Conservation (phyloP, 2,329 filamentous ascomycete species). For the Ophiosphaerella herpotricha region DNA sequence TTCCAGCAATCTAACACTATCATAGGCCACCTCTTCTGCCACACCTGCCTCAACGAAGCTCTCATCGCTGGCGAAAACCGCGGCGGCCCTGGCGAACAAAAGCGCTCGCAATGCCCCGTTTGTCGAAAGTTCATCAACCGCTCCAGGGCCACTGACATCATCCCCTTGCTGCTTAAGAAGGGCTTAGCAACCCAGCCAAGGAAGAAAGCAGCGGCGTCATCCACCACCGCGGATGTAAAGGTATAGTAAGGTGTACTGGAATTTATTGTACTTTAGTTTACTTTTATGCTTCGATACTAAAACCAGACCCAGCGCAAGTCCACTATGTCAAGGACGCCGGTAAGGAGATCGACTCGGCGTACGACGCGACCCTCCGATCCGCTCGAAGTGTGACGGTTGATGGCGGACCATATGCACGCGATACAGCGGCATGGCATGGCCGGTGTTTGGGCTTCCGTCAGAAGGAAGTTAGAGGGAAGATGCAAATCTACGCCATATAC, state of each 20-base stretch:
- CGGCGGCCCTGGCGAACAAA: slow-evolving; percentile 49
- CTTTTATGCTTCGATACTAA: background rate
- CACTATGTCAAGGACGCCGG: no score
- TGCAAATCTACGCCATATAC: no score
- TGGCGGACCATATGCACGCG: background rate
- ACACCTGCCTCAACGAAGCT: slow-evolving; percentile 65
- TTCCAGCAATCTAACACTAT: slow-evolving; percentile 5
- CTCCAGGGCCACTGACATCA: slow-evolving; percentile 47
- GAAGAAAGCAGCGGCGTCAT: slow-evolving; percentile 21
- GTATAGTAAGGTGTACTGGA: slow-evolving; percentile 23
- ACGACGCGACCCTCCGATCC: background rate
- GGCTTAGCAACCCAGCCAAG: slow-evolving; percentile 41
- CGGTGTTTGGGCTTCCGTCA: no score
- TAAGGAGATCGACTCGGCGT: background rate
- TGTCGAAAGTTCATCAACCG: slow-evolving; percentile 52
- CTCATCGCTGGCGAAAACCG: slow-evolving; percentile 61
- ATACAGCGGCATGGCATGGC: no score
- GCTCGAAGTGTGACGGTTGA: background rate
- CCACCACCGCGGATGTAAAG: slow-evolving; percentile 13
- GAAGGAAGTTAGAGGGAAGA: no score
- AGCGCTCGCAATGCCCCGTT: slow-evolving; percentile 53
- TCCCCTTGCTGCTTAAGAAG: slow-evolving; percentile 50
- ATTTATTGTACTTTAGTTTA: slow-evolving; percentile 9
- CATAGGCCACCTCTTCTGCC: slow-evolving; percentile 66
- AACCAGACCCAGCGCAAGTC: background rate